Base-by-base conservation (phyloP, 176 grass and related monocot species). In the Oryza rufipogon region DNA sequence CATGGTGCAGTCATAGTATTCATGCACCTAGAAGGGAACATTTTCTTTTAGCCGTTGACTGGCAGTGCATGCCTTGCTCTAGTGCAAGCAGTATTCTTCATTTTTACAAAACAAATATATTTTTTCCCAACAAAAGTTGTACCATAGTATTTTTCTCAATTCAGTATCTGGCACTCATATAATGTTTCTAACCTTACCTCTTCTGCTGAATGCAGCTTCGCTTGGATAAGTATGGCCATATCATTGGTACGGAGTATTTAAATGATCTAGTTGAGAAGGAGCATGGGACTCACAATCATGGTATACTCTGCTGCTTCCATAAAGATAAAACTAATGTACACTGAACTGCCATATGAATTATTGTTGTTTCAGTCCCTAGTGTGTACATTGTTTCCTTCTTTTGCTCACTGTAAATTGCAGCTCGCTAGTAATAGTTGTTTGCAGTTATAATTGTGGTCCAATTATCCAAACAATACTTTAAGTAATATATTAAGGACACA, bases 251-350 rank as follows among this genome's bases (percentile, higher is more conserved):
- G 26, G 93, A 99, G 76, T 99, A 91, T 78, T 86, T 99, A 70
- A 94, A 93, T 68, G 96, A 99, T 83, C 87, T 99, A 51, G 96
- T 99, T 89, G 96, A 99, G 86, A 98, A 98, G 84, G 93, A 84
- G 68, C 85, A 98, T 71, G 84, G 86, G 41, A 67, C 67, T 76
- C 92, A 93, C 61, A 80, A 91, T 33, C 93, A 98, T 89, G 96
- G 96, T 99, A 95, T 86, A 73, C 38, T 71, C 39, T 49, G 70
- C 9, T 70, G 46, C 34, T 65, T 72, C 9, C 44, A 8, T 67
- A 25, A 65, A 33, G 75, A 30, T 20, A 46, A 47, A 75, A 25
- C 28, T 75, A 72, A 71, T 33, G 14, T 76, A 80, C 38, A 48
- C 69, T 28, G 8, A 68, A 66, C 67, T 78, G 5, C 36, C 14